These are phyloP conservation scores for Huntiella savannae DNA, from an alignment of 2,329 filamentous ascomycete genomes.

Conservation along the genomic window DNA sequence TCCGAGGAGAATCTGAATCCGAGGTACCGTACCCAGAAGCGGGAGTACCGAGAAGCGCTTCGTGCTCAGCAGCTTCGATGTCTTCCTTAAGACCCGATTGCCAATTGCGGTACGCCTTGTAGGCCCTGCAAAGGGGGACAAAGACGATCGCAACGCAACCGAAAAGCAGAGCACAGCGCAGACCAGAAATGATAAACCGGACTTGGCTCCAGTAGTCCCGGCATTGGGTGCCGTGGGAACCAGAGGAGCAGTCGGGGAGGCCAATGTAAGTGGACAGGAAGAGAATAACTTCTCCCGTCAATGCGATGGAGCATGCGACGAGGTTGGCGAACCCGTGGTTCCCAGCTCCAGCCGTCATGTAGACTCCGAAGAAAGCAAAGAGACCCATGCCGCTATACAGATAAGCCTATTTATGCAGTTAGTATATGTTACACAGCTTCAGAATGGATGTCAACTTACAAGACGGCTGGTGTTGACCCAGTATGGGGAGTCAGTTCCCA, in stretches of 20 bases:
- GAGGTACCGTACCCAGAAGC: slow-evolving; percentile 1
- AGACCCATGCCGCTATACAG: slow-evolving; percentile 6
- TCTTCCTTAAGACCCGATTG: slow-evolving; percentile 11
- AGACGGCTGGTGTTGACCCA: slow-evolving; percentile 6
- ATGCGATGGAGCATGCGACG: slow-evolving; percentile 54
- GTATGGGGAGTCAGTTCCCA: slow-evolving; percentile 3
- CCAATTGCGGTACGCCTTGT: neutral
- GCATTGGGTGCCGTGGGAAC: slow-evolving; percentile 12
- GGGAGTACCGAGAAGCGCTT: slow-evolving; percentile 35
- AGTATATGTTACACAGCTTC: neutral
- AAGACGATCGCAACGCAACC: slow-evolving; percentile 29
- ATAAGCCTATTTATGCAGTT: slow-evolving; percentile 4
- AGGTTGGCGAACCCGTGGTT: slow-evolving; percentile 68
- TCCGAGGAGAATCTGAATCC: neutral
- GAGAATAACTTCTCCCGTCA: slow-evolving; percentile 56
- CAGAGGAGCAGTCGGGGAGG: slow-evolving; percentile 3
- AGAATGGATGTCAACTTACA: slow-evolving; percentile 3
- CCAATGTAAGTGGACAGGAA: slow-evolving; percentile 48
- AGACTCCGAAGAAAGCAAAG: slow-evolving; percentile 7
- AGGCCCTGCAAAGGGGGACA: slow-evolving; percentile 20
- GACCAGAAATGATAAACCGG: slow-evolving; percentile 30
- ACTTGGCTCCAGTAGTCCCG: slow-evolving; percentile 25
- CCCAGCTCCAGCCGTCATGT: slow-evolving; percentile 2
- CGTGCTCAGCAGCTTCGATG: slow-evolving; percentile 22
- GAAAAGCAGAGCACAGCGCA: no score